Percentiles rank a stretch among this genome's conserved stretches.
phyloP scores from a whole-genome alignment of 2,329 filamentous ascomycete genomes.

The Teratosphaeria nubilosa region DNA sequence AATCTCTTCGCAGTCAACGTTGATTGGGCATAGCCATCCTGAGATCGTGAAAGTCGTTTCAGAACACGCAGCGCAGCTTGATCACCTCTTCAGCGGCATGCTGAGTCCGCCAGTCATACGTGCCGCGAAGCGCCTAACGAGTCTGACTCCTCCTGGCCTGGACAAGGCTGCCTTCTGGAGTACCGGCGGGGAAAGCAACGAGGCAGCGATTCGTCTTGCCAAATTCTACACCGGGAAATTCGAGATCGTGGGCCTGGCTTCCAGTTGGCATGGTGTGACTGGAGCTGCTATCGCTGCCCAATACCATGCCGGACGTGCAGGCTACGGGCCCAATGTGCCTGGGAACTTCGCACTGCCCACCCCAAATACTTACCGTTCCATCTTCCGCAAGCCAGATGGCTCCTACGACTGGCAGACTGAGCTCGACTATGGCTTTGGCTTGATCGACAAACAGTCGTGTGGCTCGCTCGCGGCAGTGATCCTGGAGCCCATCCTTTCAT shows the following conservation, averaged over 20 bases:
- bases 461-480: constrained; percentile 48
- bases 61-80: constrained; percentile 24
- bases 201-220: constrained; percentile 55
- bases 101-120: constrained; percentile 46
- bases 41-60: no score
- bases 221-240: constrained; percentile 47
- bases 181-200: constrained; percentile 45
- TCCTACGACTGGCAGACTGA: constrained; percentile 57
- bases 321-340: no score
- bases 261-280: no score
- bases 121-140: constrained; percentile 43
- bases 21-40: no score
- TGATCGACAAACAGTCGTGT: constrained; percentile 50
- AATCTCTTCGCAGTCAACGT: no score
- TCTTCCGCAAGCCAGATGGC: constrained; percentile 49
- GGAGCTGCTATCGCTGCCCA: no score
- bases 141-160: constrained; percentile 39
- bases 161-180: constrained; percentile 49
- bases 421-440: constrained; percentile 50
- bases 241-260: no score
- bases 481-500: no score
- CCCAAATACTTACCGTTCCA: constrained; percentile 50
- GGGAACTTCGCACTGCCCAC: no score
- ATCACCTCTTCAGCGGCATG: constrained; percentile 53
- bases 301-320: no score